Evolutionary conservation across 768 basidiomycete species (phyloP), one percentile per base, ranked within the genome.

Genomic region (Crepidotus variabilis): DNA sequence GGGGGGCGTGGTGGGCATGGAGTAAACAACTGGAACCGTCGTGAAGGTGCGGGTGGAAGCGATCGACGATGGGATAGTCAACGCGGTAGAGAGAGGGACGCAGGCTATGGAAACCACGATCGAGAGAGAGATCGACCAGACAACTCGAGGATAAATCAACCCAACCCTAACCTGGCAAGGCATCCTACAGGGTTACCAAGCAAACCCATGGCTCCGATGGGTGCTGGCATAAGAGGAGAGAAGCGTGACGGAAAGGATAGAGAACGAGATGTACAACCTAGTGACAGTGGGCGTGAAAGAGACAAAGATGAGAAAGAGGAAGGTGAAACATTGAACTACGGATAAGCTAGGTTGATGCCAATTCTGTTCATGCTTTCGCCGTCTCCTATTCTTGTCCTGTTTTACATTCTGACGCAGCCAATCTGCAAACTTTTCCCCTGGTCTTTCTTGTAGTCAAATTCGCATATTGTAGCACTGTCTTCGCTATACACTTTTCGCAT

Each of bases 181-280:
- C 55, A 35, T 22, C 55, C 55, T 21, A 24, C 55, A 0, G 33
- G 45, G 32, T 50, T 56, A 18, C 55, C 55, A 16, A n/a, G 35
- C 21, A 56, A 56, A 22, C 55, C 55, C 7, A 47, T 20, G 55
- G 55, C 43, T 3, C 39, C 55, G 13, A 56, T 56, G 55, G 55
- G 55, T 55, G 8, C 49, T 23, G 54, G 47, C 16, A 18, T 21
- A 16, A 50, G 48, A 43, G 54, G 24, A 13, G 36, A 28, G 2
- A 47, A 48, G 10, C 16, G 54, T 16, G 47, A 6, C 13, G 47
- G 20, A 21, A 34, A 47, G 47, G 47, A 36, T 21, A 21, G 32
- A 45, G 32, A 23, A 13, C 32, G 14, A 20, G 54, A 36, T 2
- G 23, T 34, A 47, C 24, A 28, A 11, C 11, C 39, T 43, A 5